phyloP scores from a whole-genome alignment of 768 basidiomycete genomes.

The Tylopilus cervinicoccineus region DNA sequence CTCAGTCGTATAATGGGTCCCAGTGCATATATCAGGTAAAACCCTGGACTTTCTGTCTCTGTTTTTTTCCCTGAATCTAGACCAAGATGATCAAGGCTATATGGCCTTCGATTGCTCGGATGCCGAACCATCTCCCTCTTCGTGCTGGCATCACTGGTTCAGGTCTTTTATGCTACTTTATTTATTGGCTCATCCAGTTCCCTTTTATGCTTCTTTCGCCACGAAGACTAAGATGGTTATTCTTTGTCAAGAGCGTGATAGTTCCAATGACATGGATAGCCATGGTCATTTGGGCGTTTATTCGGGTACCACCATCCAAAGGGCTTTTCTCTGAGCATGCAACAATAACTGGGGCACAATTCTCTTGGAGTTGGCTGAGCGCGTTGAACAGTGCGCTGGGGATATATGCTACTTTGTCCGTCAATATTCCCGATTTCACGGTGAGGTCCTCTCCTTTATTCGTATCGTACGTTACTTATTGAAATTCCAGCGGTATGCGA shows the following conservation, averaged over 20 bases:
- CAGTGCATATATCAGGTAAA: constrained; percentile 66
- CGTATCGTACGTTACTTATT: neutral
- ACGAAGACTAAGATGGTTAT: constrained; percentile 73
- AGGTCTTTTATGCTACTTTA: constrained; percentile 70
- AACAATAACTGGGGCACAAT: constrained; percentile 47
- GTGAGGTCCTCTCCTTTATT: constrained; percentile 20
- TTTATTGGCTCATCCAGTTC: constrained; percentile 76
- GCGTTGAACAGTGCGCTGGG: constrained; percentile 77
- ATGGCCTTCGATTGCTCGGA: constrained; percentile 65
- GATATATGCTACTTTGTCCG: constrained; percentile 64
- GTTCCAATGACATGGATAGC: constrained; percentile 64
- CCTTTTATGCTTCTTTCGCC: constrained; percentile 76
- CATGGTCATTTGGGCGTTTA: constrained; percentile 77
- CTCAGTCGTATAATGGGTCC: constrained; percentile 54
- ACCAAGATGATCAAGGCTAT: constrained; percentile 71
- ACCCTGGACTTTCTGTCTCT: neutral
- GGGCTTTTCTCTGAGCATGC: constrained; percentile 58
- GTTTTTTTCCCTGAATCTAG: neutral
- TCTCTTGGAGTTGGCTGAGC: constrained; percentile 75
- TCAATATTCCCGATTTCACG: constrained; percentile 87
- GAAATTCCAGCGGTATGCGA: constrained; percentile 62
- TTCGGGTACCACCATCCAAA: constrained; percentile 54
- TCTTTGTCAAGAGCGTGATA: constrained; percentile 61
- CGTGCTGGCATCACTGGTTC: constrained; percentile 60
- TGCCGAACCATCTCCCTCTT: constrained; percentile 62